phyloP scores from a whole-genome alignment of 768 basidiomycete genomes.

The Mycena galericulata region DNA sequence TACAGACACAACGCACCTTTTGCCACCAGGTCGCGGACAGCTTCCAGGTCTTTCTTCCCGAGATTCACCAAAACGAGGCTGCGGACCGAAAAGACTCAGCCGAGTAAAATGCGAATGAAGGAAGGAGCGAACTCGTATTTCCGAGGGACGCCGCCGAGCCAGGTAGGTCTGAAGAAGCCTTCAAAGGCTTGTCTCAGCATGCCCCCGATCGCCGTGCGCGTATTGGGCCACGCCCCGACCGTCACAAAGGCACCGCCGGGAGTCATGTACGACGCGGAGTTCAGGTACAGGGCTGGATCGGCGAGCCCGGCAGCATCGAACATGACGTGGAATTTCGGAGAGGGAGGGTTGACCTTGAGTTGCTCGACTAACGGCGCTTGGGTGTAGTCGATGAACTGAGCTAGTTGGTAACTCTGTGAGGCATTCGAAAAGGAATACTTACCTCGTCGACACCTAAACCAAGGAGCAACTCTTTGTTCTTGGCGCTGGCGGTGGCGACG shows the following conservation, averaged over 20 bases:
- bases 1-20: conserved; percentile 9
- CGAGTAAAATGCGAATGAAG: not conserved
- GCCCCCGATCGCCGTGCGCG: conserved; percentile 47
- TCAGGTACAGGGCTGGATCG: conserved; percentile 62
- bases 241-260: conserved; percentile 66
- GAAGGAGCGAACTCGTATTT: conserved; percentile 55
- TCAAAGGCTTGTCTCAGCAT: conserved; percentile 49
- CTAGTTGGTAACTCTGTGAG: not conserved
- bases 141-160: conserved; percentile 65
- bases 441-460: conserved; percentile 76
- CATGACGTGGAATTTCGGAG: conserved; percentile 66
- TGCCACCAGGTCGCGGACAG: conserved; percentile 2
- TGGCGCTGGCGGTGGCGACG: conserved; percentile 67
- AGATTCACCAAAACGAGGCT: not conserved
- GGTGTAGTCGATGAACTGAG: conserved; percentile 73
- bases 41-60: conserved; percentile 12
- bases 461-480: conserved; percentile 70
- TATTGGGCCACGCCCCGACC: conserved; percentile 60
- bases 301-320: conserved; percentile 68
- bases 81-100: not conserved
- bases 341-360: conserved; percentile 57
- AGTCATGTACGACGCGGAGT: conserved; percentile 65
- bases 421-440: not conserved
- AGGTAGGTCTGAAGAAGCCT: conserved; percentile 52
- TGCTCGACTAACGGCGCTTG: conserved; percentile 60